A percentile compares a stretch with the other conserved stretches of the same genome.
These are phyloP conservation scores for Panicum virgatum DNA, from an alignment of 202 grass and related monocot genomes.

Conservation along the genomic window DNA sequence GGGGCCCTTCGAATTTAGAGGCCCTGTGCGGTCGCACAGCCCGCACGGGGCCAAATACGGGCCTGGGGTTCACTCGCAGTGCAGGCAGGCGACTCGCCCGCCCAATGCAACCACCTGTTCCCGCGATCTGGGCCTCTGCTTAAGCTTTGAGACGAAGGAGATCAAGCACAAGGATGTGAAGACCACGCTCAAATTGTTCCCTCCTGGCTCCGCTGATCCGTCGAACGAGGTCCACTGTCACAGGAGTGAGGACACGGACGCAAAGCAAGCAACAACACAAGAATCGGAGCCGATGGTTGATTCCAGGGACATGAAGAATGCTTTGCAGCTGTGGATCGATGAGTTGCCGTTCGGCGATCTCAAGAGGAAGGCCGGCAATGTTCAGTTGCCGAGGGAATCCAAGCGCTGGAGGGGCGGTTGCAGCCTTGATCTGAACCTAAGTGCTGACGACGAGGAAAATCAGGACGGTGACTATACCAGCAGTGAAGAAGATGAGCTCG, in stretches of 20 bases:
- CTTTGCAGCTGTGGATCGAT: neutral
- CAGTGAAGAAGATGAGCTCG: slow-evolving; percentile 40
- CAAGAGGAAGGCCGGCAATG: slow-evolving; percentile 41
- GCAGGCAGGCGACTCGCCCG: neutral
- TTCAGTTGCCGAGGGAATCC: neutral
- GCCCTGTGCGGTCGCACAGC: too few relatives aligned
- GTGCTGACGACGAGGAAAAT: slow-evolving; percentile 17
- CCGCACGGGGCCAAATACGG: too few relatives aligned
- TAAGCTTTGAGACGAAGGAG: neutral
- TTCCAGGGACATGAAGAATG: neutral
- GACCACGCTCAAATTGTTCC: slow-evolving; percentile 20
- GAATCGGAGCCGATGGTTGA: neutral
- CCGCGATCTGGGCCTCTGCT: neutral
- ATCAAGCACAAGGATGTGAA: neutral
- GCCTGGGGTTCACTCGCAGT: slow-evolving; percentile 13
- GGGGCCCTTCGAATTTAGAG: too few relatives aligned
- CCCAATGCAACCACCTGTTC: neutral
- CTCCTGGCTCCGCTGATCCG: neutral
- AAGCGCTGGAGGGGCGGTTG: slow-evolving; percentile 33
- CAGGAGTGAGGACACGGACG: neutral
- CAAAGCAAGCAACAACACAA: neutral
- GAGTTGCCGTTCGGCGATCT: neutral
- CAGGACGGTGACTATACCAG: neutral
- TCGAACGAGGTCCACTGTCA: too few relatives aligned
- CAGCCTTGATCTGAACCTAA: slow-evolving; percentile 57